Conservation (phyloP, 306 rosid genomes). For the Begonia loranthoides region DNA sequence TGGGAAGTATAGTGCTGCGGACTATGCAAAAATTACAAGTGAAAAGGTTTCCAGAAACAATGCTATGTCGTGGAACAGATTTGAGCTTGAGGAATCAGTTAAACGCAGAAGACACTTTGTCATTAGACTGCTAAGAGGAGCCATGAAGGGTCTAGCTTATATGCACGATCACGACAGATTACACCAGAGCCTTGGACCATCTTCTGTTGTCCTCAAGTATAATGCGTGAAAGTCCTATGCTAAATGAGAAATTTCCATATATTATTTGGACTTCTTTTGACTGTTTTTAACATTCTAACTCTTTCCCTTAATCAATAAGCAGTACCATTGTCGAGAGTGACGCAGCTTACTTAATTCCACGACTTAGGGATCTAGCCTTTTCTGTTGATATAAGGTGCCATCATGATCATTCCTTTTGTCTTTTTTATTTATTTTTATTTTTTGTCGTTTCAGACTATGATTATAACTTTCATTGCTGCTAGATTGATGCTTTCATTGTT, state of each 20-base stretch:
- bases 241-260: conserved; percentile 9
- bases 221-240: conserved; percentile 12
- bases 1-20: conserved; percentile 80
- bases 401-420: neutral
- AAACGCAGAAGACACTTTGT: conserved; percentile 54
- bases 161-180: conserved; percentile 66
- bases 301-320: conserved; percentile 12
- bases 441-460: neutral
- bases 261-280: neutral
- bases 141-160: conserved; percentile 66
- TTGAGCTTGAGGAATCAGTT: conserved; percentile 37
- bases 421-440: no score
- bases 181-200: conserved; percentile 97
- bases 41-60: conserved; percentile 39
- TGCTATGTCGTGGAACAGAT: conserved; percentile 53
- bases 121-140: conserved; percentile 57
- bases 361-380: conserved; percentile 84
- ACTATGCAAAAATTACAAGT: conserved; percentile 66
- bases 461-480: no score
- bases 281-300: neutral
- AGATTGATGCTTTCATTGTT: no score
- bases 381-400: conserved; percentile 71
- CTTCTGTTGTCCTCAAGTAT: conserved; percentile 80
- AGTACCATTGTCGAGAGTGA: conserved; percentile 78
- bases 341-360: conserved; percentile 63